Evolutionary conservation across 176 grass and related monocot genomes (phyloP), one percentile per base, ranked within the genome.

Genomic region (Aechmea fasciata): DNA sequence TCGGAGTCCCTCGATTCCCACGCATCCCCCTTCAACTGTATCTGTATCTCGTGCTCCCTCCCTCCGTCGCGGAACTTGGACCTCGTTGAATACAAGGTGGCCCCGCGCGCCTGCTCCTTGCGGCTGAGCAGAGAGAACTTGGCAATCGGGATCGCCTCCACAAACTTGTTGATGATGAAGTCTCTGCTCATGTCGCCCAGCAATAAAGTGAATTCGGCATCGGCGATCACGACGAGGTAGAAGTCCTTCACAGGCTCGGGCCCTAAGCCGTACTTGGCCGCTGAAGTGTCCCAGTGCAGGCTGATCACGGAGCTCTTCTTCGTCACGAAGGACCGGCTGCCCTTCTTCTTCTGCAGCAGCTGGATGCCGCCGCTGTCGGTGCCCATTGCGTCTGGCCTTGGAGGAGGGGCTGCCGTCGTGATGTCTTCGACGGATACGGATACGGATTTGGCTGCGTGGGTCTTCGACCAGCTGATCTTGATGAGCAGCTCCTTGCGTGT

Each of bases 211-310:
- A 99, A 85, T 72, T 93, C 86, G 22, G 84, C 84, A 61, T 93
- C 94, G 13, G 81, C 84, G 7, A 99, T 75, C 1, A 90, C 79
- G 23, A 81, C 84, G 50, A 99, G 71, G 80, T 87, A 99, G 87
- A 84, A 99, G 50, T 85, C 87, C 41, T 83, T 78, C 22, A 52
- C 29, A 0, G 94, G 94, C 76, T 99, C 89, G 12, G 89, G 84
- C 15, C 79, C 79, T 6, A 72, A 12, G 1, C 33, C 81, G 64
- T 83, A 91, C 12, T 70, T 50, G 24, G 89, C 85, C 0, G 69
- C 51, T 3, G 76, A 53, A 70, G 75, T 78, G 85, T 91, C 89
- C 89, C 89, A 91, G 73, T 82, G 79, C 0, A 88, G 82, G 62
- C 70, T 78, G 25, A 91, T 73, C 54, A 77, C 79, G 50, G 75